These are phyloP conservation scores for Hansenula anomala DNA, from an alignment of 1,139 yeast genomes.

Conservation along the genomic window DNA sequence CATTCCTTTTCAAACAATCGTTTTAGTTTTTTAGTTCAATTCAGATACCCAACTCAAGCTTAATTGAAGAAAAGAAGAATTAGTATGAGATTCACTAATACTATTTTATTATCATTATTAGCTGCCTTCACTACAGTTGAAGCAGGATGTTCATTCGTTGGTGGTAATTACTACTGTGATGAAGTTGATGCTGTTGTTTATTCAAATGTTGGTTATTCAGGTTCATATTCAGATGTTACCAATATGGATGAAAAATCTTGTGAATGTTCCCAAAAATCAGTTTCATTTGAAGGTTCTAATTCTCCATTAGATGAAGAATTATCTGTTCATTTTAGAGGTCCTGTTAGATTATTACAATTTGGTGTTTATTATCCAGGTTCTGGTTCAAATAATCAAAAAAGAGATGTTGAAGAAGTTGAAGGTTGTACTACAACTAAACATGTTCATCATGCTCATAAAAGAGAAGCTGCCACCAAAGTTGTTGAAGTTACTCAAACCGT, in stretches of 20 bases:
- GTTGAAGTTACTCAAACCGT: slow-evolving; percentile 77
- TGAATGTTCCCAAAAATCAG: slow-evolving; percentile 46
- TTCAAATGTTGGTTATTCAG: slow-evolving; percentile 70
- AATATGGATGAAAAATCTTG: slow-evolving; percentile 66
- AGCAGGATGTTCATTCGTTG: slow-evolving; percentile 39
- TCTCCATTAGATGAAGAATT: slow-evolving; percentile 87
- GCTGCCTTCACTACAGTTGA: slow-evolving; percentile 23
- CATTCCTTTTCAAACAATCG: too few relatives aligned
- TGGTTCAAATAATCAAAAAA: slow-evolving; percentile 30
- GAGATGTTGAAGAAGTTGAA: slow-evolving; percentile 26
- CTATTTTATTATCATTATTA: slow-evolving; percentile 19
- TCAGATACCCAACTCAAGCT: too few relatives aligned
- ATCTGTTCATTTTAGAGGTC: slow-evolving; percentile 94
- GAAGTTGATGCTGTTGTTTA: slow-evolving; percentile 65
- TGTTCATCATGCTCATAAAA: slow-evolving; percentile 53
- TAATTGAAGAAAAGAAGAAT: background rate
- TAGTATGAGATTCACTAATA: slow-evolving; percentile 21
- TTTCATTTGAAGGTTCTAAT: slow-evolving; percentile 64
- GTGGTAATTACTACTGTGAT: slow-evolving; percentile 83
- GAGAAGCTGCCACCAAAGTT: slow-evolving; percentile 60
- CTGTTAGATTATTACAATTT: slow-evolving; percentile 70
- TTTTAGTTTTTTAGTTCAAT: background rate
- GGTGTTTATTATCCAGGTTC: slow-evolving; percentile 61
- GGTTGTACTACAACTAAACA: slow-evolving; percentile 35
- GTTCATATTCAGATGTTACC: slow-evolving; percentile 71